Evolutionary conservation across 2,329 filamentous ascomycete species (phyloP).

Genomic region (Plectosphaerella plurivora): DNA sequence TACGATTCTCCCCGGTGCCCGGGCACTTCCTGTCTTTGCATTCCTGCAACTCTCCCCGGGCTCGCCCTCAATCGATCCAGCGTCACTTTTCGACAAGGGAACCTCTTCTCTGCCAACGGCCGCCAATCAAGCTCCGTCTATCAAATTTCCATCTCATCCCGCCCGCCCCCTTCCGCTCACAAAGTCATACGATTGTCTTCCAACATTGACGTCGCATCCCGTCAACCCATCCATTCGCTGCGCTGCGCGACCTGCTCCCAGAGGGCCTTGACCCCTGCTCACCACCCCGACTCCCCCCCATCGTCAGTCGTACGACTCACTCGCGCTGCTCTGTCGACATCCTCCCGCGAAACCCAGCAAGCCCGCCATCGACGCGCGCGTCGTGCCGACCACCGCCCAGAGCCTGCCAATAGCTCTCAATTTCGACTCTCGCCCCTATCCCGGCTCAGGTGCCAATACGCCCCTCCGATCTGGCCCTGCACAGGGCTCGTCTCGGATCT

Average conservation of each 20-base stretch:
- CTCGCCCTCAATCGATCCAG: too few relatives aligned
- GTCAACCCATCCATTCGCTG: not conserved
- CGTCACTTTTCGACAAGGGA: not conserved
- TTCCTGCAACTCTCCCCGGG: slow-evolving; percentile 1
- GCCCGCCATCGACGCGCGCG: not conserved
- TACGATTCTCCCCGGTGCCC: slow-evolving; percentile 11
- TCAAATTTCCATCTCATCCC: slow-evolving; percentile 5
- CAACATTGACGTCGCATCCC: not conserved
- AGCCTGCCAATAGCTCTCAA: not conserved
- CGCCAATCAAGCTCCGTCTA: not conserved
- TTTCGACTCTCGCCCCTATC: not conserved
- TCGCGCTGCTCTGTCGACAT: not conserved
- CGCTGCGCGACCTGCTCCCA: not conserved
- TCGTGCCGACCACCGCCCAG: too few relatives aligned
- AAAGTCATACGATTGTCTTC: slow-evolving; percentile 2
- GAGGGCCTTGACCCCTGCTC: not conserved
- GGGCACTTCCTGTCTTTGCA: not conserved
- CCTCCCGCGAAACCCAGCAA: not conserved
- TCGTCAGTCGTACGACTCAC: not conserved
- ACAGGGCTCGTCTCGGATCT: not conserved
- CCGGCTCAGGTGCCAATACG: not conserved
- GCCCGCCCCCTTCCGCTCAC: slow-evolving; percentile 1
- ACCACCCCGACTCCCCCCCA: too few relatives aligned
- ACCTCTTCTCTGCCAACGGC: too few relatives aligned
- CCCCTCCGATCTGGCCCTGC: slow-evolving; percentile 6